Evolutionary conservation across 805 yeast genomes (phyloP), one percentile per base, ranked within the genome.

Genomic region (Metschnikowia sp.): DNA sequence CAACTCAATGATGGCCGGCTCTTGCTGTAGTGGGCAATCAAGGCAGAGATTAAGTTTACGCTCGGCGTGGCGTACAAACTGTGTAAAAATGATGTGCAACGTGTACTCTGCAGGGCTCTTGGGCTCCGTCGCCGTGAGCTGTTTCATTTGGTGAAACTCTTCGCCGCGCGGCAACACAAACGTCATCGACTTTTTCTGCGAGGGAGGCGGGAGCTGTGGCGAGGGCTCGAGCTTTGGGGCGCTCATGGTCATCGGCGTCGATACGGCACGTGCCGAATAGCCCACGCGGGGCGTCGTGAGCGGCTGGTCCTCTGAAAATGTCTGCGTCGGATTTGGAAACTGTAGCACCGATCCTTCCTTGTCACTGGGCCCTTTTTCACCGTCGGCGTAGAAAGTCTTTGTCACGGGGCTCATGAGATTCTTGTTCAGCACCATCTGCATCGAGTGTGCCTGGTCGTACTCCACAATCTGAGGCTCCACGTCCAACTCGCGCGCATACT

Each of bases 51-150:
- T 85, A 48, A 94, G 75, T 59, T 92, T 92, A 40, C 90, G 72
- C 61, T 95, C 99, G 0, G 98, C 95, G 56, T 86, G 85, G 47
- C 97, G 83, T 9, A 95, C 96, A 69, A 94, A 94, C 68, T 92
- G 96, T 2, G 98, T 89, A 63, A 95, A 95, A 36, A 95, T 76
- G 26, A 95, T 90, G 65, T 95, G 97, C 45, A 95, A 71, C 0
- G 98, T 94, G 62, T 94, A 94, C 59, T 91, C 97, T 0, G 92
- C 84, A 0, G 91, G 88, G 28, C 85, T 76, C 59, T 85, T 83
- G 62, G 78, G 72, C 49, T 83, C 88, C 0, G 85, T 69, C 8
- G 76, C 77, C 40, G 70, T 58, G 10, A 63, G 70, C 49, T 62
- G 60, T 28, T 75, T 62, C 47, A 68, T 56, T 5, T 63, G 53